Evolutionary conservation across 345 rosid species (phyloP).

Genomic region (Fremontodendron californicum): DNA sequence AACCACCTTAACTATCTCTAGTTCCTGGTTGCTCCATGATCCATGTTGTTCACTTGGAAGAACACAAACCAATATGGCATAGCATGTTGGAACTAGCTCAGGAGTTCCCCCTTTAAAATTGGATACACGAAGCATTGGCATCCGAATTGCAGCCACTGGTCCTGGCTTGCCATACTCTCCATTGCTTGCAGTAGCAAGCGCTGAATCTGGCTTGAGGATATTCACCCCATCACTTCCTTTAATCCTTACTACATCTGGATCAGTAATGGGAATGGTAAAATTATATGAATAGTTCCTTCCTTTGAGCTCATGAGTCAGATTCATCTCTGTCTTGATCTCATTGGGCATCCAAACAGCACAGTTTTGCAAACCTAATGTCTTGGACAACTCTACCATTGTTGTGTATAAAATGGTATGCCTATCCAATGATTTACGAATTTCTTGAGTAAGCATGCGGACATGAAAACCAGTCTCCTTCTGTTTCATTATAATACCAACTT

Average conservation of each 20-base stretch:
- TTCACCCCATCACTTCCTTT: slow-evolving; percentile 57
- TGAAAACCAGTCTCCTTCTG: slow-evolving; percentile 80
- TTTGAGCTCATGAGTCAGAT: slow-evolving; percentile 65
- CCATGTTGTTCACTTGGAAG: slow-evolving; percentile 64
- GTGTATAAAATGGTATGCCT: slow-evolving; percentile 78
- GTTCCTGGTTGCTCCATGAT: slow-evolving; percentile 74
- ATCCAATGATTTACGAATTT: slow-evolving; percentile 88
- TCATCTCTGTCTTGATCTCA: slow-evolving; percentile 53
- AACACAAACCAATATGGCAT: slow-evolving; percentile 78
- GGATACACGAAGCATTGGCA: slow-evolving; percentile 91
- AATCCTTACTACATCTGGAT: slow-evolving; percentile 65
- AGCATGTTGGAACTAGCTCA: slow-evolving; percentile 59
- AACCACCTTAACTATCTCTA: slow-evolving; percentile 87
- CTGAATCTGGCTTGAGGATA: slow-evolving; percentile 54
- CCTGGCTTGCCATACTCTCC: slow-evolving; percentile 55
- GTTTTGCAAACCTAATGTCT: slow-evolving; percentile 76
- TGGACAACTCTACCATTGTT: slow-evolving; percentile 86
- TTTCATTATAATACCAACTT: slow-evolving; percentile 83
- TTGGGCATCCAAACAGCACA: slow-evolving; percentile 98
- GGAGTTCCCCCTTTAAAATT: slow-evolving; percentile 93
- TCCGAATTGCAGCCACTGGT: slow-evolving; percentile 81
- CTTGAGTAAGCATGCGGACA: slow-evolving; percentile 95
- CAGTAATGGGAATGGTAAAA: slow-evolving; percentile 48
- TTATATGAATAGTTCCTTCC: slow-evolving; percentile 40
- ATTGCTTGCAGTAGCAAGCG: slow-evolving; percentile 57